These are phyloP conservation scores for Mycena galericulata DNA, from an alignment of 768 basidiomycete species.

Conservation along the genomic window DNA sequence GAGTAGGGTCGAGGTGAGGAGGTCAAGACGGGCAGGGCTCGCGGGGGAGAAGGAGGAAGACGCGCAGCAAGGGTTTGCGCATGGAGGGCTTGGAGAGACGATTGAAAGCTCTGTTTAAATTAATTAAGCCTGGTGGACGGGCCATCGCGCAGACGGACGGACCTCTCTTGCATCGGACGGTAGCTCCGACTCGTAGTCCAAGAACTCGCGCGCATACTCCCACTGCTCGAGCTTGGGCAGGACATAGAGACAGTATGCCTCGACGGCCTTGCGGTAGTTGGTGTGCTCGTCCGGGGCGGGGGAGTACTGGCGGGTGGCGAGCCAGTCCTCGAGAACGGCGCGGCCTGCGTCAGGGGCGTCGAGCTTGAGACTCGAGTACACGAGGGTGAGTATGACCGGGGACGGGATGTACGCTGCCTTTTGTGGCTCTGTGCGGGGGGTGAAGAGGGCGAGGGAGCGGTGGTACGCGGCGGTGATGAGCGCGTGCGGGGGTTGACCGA, in stretches of 20 bases:
- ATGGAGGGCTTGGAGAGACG: slow-evolving; percentile 55
- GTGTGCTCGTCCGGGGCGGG: slow-evolving; percentile 53
- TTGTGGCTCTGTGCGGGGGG: slow-evolving; percentile 53
- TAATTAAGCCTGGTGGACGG: slow-evolving; percentile 17
- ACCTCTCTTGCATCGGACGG: slow-evolving; percentile 64
- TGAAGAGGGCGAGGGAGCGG: slow-evolving; percentile 78
- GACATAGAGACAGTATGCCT: slow-evolving; percentile 80
- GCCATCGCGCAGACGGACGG: slow-evolving; percentile 34
- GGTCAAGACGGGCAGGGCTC: slow-evolving; percentile 36
- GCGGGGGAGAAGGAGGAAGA: slow-evolving; percentile 40
- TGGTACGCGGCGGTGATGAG: slow-evolving; percentile 67
- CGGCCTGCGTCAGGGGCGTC: slow-evolving; percentile 71
- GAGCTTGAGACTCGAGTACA: slow-evolving; percentile 76
- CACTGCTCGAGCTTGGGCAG: slow-evolving; percentile 81
- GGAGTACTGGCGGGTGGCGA: slow-evolving; percentile 65
- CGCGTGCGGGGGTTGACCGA: slow-evolving; percentile 69
- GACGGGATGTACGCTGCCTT: slow-evolving; percentile 73
- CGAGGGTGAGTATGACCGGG: slow-evolving; percentile 76
- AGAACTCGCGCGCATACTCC: slow-evolving; percentile 83
- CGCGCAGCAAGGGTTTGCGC: slow-evolving; percentile 50
- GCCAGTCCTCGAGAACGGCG: slow-evolving; percentile 82
- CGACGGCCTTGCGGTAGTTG: slow-evolving; percentile 80
- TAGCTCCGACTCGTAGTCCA: slow-evolving; percentile 80
- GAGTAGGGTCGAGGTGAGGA: slow-evolving; percentile 49
- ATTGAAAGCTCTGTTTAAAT: slow-evolving; percentile 51